Conservation (phyloP, 352 stramenopile species). For the Phytophthora idaei region DNA sequence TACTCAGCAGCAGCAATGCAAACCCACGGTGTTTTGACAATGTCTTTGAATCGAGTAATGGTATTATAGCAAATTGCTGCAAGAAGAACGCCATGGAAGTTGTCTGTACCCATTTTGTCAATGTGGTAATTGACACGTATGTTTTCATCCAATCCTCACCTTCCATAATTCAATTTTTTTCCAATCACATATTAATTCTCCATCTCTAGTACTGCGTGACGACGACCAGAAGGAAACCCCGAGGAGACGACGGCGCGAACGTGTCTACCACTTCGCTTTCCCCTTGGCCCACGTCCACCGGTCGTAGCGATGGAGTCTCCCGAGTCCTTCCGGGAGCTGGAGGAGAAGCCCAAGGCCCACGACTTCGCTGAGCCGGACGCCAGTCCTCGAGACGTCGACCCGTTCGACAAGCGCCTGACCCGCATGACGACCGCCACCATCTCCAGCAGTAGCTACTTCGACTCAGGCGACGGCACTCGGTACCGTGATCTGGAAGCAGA, state of each 20-base stretch:
- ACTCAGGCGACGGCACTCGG: conserved; percentile 24
- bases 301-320: conserved; percentile 24
- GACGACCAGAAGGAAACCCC: conserved; percentile 23
- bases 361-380: conserved; percentile 1
- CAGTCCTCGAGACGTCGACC: conserved; percentile 7
- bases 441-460: conserved; percentile 36
- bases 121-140: neutral
- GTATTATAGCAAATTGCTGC: neutral
- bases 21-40: neutral
- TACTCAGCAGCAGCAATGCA: neutral
- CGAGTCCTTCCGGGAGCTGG: conserved; percentile 17
- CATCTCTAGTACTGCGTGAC: conserved; percentile 19
- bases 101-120: neutral
- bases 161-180: neutral
- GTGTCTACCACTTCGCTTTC: conserved; percentile 1
- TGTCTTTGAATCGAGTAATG: no score
- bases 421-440: conserved; percentile 21
- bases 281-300: neutral
- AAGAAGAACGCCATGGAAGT: neutral
- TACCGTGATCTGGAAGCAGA: conserved; percentile 21
- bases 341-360: conserved; percentile 23
- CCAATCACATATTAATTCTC: conserved; percentile 7
- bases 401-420: conserved; percentile 23
- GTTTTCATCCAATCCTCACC: conserved; percentile 8
- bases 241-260: conserved; percentile 16